A percentile compares a stretch with the other conserved stretches of the same genome.
Conservation (phyloP, 2,329 filamentous ascomycete species). For the Colletotrichum musae region DNA sequence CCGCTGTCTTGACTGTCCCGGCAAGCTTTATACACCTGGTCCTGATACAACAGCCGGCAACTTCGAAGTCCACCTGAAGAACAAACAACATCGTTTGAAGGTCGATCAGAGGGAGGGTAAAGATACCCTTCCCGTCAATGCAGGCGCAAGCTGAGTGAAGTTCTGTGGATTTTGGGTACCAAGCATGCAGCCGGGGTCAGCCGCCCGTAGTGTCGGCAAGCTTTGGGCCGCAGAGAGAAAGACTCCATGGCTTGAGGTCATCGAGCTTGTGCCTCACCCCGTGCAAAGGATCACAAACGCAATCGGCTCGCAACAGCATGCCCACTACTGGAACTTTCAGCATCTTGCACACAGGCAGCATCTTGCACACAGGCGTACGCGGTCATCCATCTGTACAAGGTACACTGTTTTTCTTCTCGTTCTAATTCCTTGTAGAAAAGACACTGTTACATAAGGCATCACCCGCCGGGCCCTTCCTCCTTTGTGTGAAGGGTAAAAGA, state of each 20-base stretch:
- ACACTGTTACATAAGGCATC: slow-evolving; percentile 31
- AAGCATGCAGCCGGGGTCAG: too few relatives aligned
- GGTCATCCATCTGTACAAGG: slow-evolving; percentile 13
- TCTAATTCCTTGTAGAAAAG: slow-evolving; percentile 25
- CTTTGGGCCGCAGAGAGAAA: too few relatives aligned
- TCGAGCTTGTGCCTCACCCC: too few relatives aligned
- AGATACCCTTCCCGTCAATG: slow-evolving; percentile 39
- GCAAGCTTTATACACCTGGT: slow-evolving; percentile 93
- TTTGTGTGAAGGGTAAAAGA: slow-evolving; percentile 6
- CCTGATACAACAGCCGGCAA: slow-evolving; percentile 88
- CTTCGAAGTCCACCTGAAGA: slow-evolving; percentile 93
- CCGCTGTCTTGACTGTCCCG: slow-evolving; percentile 91
- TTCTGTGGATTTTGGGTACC: too few relatives aligned
- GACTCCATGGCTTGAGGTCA: too few relatives aligned
- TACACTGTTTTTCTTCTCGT: slow-evolving; percentile 29
- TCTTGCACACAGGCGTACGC: not conserved
- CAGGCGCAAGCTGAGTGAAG: slow-evolving; percentile 1
- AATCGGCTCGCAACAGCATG: too few relatives aligned
- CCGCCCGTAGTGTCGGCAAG: too few relatives aligned
- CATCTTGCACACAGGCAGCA: not conserved
- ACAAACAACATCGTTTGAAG: slow-evolving; percentile 82
- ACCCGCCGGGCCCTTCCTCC: not conserved
- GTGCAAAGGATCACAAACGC: not conserved
- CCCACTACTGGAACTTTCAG: too few relatives aligned
- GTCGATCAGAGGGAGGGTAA: slow-evolving; percentile 61